Percentiles rank a stretch among this genome's conserved stretches.
Evolutionary conservation across 495 filamentous ascomycete genomes (phyloP).

Genomic region (Penicillium mononematosum): DNA sequence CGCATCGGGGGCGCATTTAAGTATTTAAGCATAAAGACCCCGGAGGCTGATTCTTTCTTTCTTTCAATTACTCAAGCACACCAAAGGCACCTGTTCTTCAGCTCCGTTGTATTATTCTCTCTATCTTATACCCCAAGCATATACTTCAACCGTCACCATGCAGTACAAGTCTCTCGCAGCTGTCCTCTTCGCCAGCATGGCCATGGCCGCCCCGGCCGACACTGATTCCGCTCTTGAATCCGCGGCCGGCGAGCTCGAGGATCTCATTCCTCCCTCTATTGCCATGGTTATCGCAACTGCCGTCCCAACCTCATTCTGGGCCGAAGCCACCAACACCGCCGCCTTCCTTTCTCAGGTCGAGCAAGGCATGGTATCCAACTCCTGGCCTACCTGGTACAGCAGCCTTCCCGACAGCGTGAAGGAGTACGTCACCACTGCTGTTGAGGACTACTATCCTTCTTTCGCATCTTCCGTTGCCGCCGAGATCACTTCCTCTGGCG

Average conservation of each 20-base stretch:
- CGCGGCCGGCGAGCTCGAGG: conserved; percentile 3
- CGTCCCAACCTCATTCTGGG: conserved; percentile 18
- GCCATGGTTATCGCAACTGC: conserved; percentile 19
- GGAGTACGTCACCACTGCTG: conserved; percentile 20
- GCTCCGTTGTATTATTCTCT: background rate
- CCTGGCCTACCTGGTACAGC: conserved; percentile 25
- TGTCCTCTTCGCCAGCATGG: conserved; percentile 21
- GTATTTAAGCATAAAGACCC: conserved; percentile 8
- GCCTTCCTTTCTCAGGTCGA: conserved; percentile 7
- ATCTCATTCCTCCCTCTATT: conserved; percentile 17
- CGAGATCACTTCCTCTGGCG: background rate
- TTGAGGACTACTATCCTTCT: conserved; percentile 14
- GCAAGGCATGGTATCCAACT: conserved; percentile 15
- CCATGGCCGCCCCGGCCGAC: conserved; percentile 22
- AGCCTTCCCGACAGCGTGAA: conserved; percentile 23
- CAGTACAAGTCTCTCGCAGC: conserved; percentile 25
- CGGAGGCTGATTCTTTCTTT: background rate
- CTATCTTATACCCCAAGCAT: background rate
- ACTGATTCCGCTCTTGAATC: background rate
- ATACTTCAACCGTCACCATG: conserved; percentile 15
- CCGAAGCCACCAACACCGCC: conserved; percentile 13
- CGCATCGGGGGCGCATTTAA: background rate
- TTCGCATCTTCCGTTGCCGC: conserved; percentile 6
- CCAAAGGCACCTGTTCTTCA: background rate
- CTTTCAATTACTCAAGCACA: background rate